phyloP scores from a whole-genome alignment of 805 yeast genomes.

The Hanseniaspora meyeri region DNA sequence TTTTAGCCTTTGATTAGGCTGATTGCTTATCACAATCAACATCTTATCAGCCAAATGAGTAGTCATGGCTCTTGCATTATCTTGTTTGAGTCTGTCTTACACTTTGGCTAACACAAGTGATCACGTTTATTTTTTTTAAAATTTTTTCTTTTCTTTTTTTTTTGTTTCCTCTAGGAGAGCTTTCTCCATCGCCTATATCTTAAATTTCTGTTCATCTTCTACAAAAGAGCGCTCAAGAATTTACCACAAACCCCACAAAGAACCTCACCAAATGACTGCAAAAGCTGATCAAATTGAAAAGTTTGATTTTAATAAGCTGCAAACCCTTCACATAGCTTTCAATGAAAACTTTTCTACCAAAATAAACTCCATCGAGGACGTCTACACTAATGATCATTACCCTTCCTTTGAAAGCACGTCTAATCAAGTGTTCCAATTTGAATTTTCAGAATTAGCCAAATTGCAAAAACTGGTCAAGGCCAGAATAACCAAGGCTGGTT shows the following conservation, averaged over 20 bases:
- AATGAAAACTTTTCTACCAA: conserved; percentile 1
- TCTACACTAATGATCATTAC: background rate
- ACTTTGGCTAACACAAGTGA: background rate
- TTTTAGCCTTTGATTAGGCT: too few relatives aligned
- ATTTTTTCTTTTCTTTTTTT: background rate
- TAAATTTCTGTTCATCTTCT: too few relatives aligned
- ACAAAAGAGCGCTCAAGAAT: too few relatives aligned
- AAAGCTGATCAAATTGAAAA: background rate
- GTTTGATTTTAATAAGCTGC: background rate
- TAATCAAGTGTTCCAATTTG: conserved; percentile 5
- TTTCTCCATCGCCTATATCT: background rate
- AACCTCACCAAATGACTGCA: background rate
- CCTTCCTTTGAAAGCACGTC: background rate
- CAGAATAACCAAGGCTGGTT: conserved; percentile 56
- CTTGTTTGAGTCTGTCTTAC: background rate
- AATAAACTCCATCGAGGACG: background rate
- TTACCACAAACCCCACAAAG: too few relatives aligned
- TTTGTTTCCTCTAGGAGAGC: background rate
- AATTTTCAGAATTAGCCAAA: conserved; percentile 42
- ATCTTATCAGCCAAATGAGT: background rate
- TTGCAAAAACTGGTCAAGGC: conserved; percentile 51
- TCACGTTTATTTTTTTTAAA: background rate
- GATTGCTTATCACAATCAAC: background rate
- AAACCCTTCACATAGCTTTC: background rate
- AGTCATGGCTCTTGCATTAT: background rate